Evolutionary conservation across 2,329 filamentous ascomycete species (phyloP).

Genomic region (Colletotrichum eleusines): DNA sequence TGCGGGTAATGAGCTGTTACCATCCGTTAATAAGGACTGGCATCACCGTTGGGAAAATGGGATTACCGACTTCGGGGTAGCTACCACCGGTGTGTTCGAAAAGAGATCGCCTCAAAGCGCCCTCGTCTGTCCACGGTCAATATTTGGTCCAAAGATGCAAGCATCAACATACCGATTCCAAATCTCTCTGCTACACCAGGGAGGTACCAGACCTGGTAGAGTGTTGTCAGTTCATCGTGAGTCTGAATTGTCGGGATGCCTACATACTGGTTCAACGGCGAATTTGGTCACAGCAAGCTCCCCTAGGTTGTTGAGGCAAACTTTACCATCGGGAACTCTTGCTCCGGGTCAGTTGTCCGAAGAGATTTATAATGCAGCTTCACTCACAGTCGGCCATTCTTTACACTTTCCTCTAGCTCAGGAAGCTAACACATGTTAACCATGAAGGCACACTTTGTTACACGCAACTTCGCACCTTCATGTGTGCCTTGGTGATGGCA

Average conservation of each 20-base stretch:
- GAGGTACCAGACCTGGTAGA: conserved; percentile 76
- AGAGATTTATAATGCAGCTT: background rate
- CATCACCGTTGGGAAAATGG: background rate
- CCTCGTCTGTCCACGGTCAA: conserved; percentile 74
- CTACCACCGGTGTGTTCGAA: conserved; percentile 97
- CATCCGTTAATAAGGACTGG: conserved; percentile 43
- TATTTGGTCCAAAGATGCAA: background rate
- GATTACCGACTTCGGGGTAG: conserved; percentile 78
- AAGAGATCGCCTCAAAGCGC: conserved; percentile 83
- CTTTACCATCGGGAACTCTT: conserved; percentile 82
- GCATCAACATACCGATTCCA: conserved; percentile 75
- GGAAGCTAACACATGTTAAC: conserved; percentile 69
- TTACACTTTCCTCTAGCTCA: conserved; percentile 91
- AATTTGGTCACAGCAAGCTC: conserved; percentile 96
- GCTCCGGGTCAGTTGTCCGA: background rate
- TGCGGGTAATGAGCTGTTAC: conserved; percentile 84
- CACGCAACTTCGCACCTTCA: conserved; percentile 69
- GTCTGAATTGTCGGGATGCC: conserved; percentile 47
- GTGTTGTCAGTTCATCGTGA: conserved; percentile 21
- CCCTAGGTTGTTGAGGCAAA: conserved; percentile 86
- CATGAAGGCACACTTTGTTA: background rate
- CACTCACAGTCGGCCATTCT: conserved; percentile 76
- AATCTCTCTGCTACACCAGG: conserved; percentile 93
- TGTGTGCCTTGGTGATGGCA: conserved; percentile 91
- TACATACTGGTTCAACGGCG: conserved; percentile 88